These are phyloP conservation scores for Triticum aestivum DNA, from an alignment of 176 grass and related monocot species.

Conservation along the genomic window DNA sequence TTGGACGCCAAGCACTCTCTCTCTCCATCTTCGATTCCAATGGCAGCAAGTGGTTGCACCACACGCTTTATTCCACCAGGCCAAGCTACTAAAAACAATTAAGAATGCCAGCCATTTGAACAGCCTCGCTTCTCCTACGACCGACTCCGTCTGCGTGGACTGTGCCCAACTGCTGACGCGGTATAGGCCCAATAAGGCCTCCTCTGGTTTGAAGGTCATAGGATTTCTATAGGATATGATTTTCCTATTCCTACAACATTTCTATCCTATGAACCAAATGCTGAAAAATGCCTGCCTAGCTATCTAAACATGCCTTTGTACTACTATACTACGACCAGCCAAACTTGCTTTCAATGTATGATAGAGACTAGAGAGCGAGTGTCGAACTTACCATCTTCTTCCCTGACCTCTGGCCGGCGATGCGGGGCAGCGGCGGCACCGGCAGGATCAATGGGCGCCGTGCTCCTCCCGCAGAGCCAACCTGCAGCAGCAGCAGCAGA, in stretches of 20 bases:
- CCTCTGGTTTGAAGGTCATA: no score
- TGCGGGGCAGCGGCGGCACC: not conserved
- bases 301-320: not conserved
- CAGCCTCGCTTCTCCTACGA: not conserved
- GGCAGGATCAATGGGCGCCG: not conserved
- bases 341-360: not conserved
- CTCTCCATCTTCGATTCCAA: no score
- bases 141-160: not conserved
- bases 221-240: no score
- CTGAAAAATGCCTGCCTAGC: not conserved
- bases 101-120: not conserved
- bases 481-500: not conserved
- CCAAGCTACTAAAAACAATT: not conserved
- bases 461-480: not conserved
- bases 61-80: conserved; percentile 37
- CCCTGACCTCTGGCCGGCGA: not conserved
- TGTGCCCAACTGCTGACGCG: not conserved
- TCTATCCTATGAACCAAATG: not conserved
- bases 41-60: not conserved
- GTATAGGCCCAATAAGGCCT: not conserved
- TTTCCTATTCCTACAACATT: no score
- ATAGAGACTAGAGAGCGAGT: not conserved
- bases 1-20: not conserved
- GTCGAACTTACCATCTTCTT: not conserved
- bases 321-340: not conserved